A percentile compares a stretch with the other conserved stretches of the same genome.
Evolutionary conservation across 2,329 filamentous ascomycete species (phyloP).

Genomic region (Fusarium sp.): DNA sequence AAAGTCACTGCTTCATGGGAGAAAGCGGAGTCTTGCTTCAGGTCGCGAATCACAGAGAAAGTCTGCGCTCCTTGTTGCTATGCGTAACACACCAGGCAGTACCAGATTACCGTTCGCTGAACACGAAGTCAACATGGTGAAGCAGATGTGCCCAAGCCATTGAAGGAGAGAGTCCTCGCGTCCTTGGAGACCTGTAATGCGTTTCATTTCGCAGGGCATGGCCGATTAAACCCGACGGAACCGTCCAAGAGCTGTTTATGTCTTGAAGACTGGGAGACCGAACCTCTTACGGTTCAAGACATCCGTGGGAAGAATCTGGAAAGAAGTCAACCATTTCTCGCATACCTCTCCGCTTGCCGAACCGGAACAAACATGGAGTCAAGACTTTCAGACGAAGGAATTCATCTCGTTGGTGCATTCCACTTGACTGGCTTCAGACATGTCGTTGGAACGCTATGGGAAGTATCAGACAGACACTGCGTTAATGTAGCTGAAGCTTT

Average conservation of each 20-base stretch:
- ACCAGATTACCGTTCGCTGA: rapidly evolving
- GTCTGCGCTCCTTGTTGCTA: rapidly evolving
- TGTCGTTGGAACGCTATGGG: not conserved
- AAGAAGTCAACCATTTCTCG: not conserved
- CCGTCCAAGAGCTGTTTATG: not conserved
- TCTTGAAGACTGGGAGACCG: not conserved
- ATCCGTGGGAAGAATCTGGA: not conserved
- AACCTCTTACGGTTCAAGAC: not conserved
- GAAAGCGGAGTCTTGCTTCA: not conserved
- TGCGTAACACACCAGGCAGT: not conserved
- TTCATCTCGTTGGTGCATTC: not conserved
- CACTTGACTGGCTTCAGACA: not conserved
- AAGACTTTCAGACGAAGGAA: not conserved
- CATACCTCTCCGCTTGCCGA: not conserved
- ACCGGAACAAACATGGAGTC: not conserved
- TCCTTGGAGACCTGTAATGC: not conserved
- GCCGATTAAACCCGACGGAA: not conserved
- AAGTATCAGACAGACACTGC: not conserved
- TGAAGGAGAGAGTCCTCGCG: rapidly evolving
- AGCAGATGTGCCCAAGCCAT: not conserved
- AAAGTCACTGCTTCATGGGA: not conserved
- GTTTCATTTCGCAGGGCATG: not conserved
- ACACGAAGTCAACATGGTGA: not conserved
- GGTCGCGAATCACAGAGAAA: rapidly evolving
- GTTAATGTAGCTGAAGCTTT: not conserved